Percentiles rank a stretch among this genome's conserved stretches.
Evolutionary conservation across 305 asterid genomes (phyloP).

Genomic region (Fraxinus latifolia): DNA sequence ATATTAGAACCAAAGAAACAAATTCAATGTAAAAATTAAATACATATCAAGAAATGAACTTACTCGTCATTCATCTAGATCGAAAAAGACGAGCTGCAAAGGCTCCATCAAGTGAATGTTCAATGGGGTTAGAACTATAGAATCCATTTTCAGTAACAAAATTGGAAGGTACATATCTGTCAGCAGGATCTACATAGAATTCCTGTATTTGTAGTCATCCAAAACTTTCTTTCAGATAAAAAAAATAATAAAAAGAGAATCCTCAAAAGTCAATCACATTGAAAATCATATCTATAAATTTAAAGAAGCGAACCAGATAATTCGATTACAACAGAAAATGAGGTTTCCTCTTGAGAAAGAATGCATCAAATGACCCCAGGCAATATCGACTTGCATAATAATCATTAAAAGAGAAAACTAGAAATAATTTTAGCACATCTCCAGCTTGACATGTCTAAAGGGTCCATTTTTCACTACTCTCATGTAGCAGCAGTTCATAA

Average conservation of each 20-base stretch:
- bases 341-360: not conserved
- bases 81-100: conserved; percentile 91
- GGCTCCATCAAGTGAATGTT: conserved; percentile 84
- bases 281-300: not conserved
- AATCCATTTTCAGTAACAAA: conserved; percentile 61
- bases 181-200: conserved; percentile 57
- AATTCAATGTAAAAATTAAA: not conserved
- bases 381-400: not conserved
- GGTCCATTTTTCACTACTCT: not conserved
- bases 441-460: not conserved
- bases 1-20: conserved; percentile 5
- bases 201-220: conserved; percentile 43
- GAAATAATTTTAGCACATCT: not conserved
- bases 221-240: not conserved
- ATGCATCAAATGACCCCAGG: not conserved
- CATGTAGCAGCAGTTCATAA: not conserved
- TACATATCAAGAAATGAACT: not conserved
- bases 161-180: conserved; percentile 47
- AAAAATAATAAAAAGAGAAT: not conserved
- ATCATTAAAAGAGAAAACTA: not conserved
- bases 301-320: not conserved
- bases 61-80: conserved; percentile 32
- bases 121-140: conserved; percentile 68
- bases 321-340: not conserved
- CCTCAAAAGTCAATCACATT: not conserved